Conservation (phyloP, 257 asterid genomes). For the Linaria vulgaris region DNA sequence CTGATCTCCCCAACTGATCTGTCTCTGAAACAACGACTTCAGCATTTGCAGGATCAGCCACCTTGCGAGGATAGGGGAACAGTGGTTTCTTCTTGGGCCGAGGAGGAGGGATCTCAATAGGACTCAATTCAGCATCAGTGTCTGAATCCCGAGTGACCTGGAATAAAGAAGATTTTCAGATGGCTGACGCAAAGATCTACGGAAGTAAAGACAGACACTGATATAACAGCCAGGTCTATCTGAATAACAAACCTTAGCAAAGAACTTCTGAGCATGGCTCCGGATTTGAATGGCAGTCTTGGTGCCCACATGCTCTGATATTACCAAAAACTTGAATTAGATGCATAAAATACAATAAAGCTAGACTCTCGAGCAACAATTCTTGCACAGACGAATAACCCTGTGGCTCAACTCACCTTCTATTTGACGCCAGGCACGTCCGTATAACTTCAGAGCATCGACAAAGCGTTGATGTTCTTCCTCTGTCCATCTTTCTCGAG, state of each 20-base stretch:
- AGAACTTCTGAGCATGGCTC: conserved; percentile 91
- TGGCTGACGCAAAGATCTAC: not conserved
- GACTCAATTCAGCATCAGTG: conserved; percentile 40
- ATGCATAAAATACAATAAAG: conserved; percentile 1
- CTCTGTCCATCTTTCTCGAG: conserved; percentile 83
- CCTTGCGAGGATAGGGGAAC: conserved; percentile 85
- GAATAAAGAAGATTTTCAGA: conserved; percentile 2
- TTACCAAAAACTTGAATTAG: conserved; percentile 14
- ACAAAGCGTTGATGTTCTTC: conserved; percentile 80
- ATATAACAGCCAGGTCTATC: too few species aligned
- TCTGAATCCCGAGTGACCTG: conserved; percentile 60
- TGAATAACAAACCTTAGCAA: conserved; percentile 51
- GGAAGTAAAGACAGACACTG: too few species aligned
- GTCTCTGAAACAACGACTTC: conserved; percentile 25
- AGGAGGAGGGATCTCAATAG: conserved; percentile 89
- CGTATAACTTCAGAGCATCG: conserved; percentile 76
- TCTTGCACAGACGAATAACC: conserved; percentile 23
- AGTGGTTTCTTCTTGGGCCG: conserved; percentile 87
- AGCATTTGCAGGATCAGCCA: conserved; percentile 28
- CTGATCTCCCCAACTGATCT: conserved; percentile 35
- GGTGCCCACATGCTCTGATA: conserved; percentile 74
- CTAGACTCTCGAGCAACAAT: not conserved
- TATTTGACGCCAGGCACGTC: conserved; percentile 91
- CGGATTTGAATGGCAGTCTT: conserved; percentile 90
- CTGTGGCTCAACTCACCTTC: conserved; percentile 61